Evolutionary conservation across 176 grass and related monocot species (phyloP), one percentile per base, ranked within the genome.

Genomic region (Oryza officinalis): DNA sequence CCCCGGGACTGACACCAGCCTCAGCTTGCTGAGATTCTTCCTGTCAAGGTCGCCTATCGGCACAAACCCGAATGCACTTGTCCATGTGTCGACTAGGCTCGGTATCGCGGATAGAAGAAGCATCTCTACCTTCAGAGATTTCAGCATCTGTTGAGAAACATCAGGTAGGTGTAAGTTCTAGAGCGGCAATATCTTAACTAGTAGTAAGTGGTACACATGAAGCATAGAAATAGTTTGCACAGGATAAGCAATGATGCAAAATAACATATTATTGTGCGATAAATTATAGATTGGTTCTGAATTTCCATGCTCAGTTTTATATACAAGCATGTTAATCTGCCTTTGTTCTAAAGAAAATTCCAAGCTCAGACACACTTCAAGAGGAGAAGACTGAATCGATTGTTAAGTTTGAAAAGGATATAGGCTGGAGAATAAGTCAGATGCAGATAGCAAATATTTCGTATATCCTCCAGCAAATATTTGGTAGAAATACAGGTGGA

Each of bases 51-150:
- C 90, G 49, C 91, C 86, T n/a, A 93, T 81, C 26, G 64, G 79
- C 38, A 27, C 69, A 59, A 94, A 97, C 22, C 95, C 92, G 46
- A 94, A 94, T 38, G 63, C 49, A 0, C 80, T 90, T 18, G 61
- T 94, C 94, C 94, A 97, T 37, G 85, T 94, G 10, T 92, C 87
- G 14, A 87, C 89, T 38, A 94, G 49, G 57, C 31, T 85, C 10
- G 94, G 89, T 64, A 97, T 94, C 64, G 91, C 91, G 1, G 80
- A 94, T n/a, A 97, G 81, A 45, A 97, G 67, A 13, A 97, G 75
- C 77, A 83, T 88, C 79, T 94, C 84, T 61, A 97, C 94, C 43
- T 90, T 86, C 69, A 97, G 71, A 1, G 77, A 90, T 87, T 90
- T 97, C 68, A 97, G 82, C 72, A 92, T 84, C 94, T 97, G 76